phyloP scores from a whole-genome alignment of 2,329 filamentous ascomycete species.

The Zasmidium cellare region DNA sequence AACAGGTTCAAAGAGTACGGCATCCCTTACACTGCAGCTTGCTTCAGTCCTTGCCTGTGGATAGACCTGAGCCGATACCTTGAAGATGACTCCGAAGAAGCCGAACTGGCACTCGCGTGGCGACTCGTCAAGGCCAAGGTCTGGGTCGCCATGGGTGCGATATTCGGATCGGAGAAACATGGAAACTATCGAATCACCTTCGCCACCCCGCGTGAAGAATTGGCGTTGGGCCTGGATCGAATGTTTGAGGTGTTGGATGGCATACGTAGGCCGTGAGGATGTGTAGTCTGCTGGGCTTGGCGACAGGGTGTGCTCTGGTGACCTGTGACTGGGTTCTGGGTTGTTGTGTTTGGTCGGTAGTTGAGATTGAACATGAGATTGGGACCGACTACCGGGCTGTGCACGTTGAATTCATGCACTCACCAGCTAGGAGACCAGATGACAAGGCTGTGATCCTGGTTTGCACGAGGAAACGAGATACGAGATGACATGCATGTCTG shows the following conservation, averaged over 20 bases:
- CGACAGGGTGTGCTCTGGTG: too few species aligned
- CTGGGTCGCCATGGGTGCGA: conserved; percentile 7
- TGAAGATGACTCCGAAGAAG: background rate
- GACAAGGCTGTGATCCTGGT: too few species aligned
- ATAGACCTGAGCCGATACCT: conserved; percentile 1
- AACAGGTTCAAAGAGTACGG: background rate
- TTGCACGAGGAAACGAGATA: too few species aligned
- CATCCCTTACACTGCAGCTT: conserved; percentile 1
- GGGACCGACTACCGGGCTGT: too few species aligned
- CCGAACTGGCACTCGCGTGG: conserved; percentile 3
- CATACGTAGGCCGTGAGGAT: background rate
- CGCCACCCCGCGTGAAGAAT: background rate
- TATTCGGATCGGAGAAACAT: conserved; percentile 3
- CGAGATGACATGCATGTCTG: too few species aligned
- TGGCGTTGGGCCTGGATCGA: conserved; percentile 4
- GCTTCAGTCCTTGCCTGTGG: conserved; percentile 4
- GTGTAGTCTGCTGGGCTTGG: too few species aligned
- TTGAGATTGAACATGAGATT: too few species aligned
- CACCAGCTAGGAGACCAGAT: too few species aligned
- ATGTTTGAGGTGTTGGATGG: background rate
- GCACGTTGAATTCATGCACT: too few species aligned
- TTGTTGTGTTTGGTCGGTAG: too few species aligned
- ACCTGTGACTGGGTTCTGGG: too few species aligned
- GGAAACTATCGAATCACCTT: conserved; percentile 11
- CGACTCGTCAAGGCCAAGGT: conserved; percentile 3